Base-by-base conservation (phyloP, 2,329 filamentous ascomycete species). In the Gnomoniopsis sp. region DNA sequence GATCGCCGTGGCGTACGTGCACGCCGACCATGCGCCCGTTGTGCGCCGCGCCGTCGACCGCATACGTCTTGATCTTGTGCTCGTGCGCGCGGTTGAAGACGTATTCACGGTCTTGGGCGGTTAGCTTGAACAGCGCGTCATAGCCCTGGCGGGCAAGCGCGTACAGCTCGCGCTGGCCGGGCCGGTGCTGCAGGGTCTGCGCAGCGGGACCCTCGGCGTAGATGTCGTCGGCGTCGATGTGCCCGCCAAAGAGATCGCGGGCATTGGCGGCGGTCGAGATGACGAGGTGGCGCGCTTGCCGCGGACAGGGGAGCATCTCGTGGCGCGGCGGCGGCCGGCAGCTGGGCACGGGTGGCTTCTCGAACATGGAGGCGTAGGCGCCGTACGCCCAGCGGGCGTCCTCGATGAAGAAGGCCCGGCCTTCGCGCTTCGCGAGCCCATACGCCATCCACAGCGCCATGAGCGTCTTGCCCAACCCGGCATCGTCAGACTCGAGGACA, bases 381-480 rank as follows among this genome's bases (percentile, higher is more conserved):
- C 91, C 91, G 66, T 95, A 95, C 1, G 88, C 87, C 88, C 92
- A 96, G 64, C 88, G 81, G 7, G 88, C 85, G 72, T 96, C 91
- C 66, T 96, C 90, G 62, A 96, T 79, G 74, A 96, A 96, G 72
- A 96, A 96, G 1, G 85, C 79, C 23, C 91, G 80, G 15, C 83
- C 84, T 69, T 96, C 89, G 60, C 86, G 82, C 68, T 88, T 79
- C 2, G 91, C 90, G 55, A 96, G 75, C 3, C 90, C 90, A 69
- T 95, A 96, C 26, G 90, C 88, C 66, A 88, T 88, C 91, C 91
- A 96, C 57, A 96, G 70, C 68, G 87, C 82, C 81, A 96, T 86
- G 60, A 96, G 73, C 1, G 88, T 86, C 63, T 85, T 86, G 6
- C 91, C 91, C 11, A 96, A 77, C 2, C 91, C 91, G 2, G 90